Evolutionary conservation across 495 filamentous ascomycete species (phyloP).

Genomic region (Neurospora sp.): DNA sequence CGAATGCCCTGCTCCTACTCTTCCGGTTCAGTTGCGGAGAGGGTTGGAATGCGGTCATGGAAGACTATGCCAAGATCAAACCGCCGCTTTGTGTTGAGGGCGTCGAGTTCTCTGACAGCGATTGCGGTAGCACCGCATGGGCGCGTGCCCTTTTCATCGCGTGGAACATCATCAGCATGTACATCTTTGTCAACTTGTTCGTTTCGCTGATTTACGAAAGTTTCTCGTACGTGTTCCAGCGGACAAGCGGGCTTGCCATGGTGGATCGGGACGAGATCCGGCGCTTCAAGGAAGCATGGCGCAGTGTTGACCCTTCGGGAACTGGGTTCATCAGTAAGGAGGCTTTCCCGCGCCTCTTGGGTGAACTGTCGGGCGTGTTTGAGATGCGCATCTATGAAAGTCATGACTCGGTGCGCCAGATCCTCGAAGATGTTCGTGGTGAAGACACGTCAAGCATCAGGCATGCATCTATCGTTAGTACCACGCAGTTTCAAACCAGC

Average conservation of each 20-base stretch:
- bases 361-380: conserved; percentile 87
- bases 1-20: conserved; percentile 84
- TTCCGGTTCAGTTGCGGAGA: conserved; percentile 90
- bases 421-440: conserved; percentile 68
- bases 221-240: conserved; percentile 98
- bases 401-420: conserved; percentile 71
- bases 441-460: conserved; percentile 40
- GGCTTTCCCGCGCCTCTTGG: conserved; percentile 77
- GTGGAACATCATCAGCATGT: conserved; percentile 99
- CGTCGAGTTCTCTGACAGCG: conserved; percentile 63
- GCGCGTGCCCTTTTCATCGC: conserved; percentile 80
- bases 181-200: conserved; percentile 97
- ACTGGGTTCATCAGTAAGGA: conserved; percentile 89
- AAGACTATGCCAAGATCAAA: conserved; percentile 75
- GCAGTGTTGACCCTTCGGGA: conserved; percentile 82
- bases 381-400: conserved; percentile 95
- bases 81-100: conserved; percentile 66
- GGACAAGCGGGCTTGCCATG: conserved; percentile 73
- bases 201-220: conserved; percentile 98
- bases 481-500: conserved; percentile 41
- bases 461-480: conserved; percentile 43
- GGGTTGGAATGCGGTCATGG: conserved; percentile 95
- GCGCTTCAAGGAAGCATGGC: conserved; percentile 97
- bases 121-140: conserved; percentile 86
- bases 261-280: conserved; percentile 87